Evolutionary conservation across 371 early-diverging fungal genomes (phyloP).

Genomic region (Lichtheimia ornata): DNA sequence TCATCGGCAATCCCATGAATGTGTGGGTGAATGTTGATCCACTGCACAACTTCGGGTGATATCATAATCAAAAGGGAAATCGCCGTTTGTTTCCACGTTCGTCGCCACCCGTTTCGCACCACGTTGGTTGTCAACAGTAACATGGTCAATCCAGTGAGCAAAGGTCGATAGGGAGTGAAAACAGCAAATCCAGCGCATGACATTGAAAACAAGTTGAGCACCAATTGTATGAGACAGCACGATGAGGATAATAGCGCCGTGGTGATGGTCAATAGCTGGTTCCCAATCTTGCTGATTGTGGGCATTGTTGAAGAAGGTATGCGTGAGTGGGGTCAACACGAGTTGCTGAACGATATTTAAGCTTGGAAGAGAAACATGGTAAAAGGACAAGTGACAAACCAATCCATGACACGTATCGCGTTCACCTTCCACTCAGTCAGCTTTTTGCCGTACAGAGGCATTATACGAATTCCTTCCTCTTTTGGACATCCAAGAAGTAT

Average conservation of each 20-base stretch:
- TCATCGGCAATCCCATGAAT: not conserved
- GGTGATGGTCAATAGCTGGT: not conserved
- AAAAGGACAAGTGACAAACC: no score
- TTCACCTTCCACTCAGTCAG: no score
- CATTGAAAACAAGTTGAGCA: slow-evolving; percentile 50
- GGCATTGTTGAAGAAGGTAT: no score
- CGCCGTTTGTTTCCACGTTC: slow-evolving; percentile 14
- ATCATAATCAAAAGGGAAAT: slow-evolving; percentile 28
- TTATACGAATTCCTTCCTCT: no score
- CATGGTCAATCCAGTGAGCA: slow-evolving; percentile 32
- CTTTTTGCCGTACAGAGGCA: no score
- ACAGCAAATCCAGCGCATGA: slow-evolving; percentile 62
- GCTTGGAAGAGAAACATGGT: no score
- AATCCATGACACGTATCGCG: no score
- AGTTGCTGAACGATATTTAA: no score
- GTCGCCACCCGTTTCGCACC: slow-evolving; percentile 18
- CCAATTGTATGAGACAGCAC: slow-evolving; percentile 59
- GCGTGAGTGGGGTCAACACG: no score
- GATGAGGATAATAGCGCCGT: slow-evolving; percentile 50
- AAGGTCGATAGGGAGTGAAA: slow-evolving; percentile 48
- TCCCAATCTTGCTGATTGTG: no score
- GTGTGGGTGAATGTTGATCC: slow-evolving; percentile 13
- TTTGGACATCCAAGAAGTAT: no score
- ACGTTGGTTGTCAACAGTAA: slow-evolving; percentile 25
- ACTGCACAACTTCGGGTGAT: slow-evolving; percentile 40